Base-by-base conservation (phyloP, 345 rosid species). In the Populus davidiana region DNA sequence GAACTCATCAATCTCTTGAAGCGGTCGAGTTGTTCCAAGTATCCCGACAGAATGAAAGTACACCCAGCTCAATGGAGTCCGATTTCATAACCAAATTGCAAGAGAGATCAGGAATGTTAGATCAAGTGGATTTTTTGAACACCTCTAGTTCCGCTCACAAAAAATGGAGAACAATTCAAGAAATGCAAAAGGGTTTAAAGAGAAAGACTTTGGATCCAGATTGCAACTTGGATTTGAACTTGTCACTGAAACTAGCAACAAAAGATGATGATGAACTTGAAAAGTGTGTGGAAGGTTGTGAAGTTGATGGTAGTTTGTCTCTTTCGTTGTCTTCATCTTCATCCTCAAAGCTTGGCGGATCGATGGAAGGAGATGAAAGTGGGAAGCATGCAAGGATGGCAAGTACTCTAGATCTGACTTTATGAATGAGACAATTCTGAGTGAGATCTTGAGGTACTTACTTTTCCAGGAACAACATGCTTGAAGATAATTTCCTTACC, bases 331-430 rank as follows among this genome's bases (percentile, higher is more conserved):
- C 89, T 72, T 86, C 93, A 1, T 79, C 89, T 21, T 81, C 88
- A 31, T 82, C 85, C 49, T 81, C 91, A 43, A 90, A 85, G 86
- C 82, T 52, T 47, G 83, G 69, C 44, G 72, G 78, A 77, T 80
- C 79, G 83, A 80, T 79, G 80, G 81, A 80, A 75, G 77, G 66
- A 80, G 78, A 79, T 72, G 79, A 77, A 67, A 80, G 73, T 67
- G 74, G 83, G 65, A 84, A 83, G 85, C 70, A 44, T 50, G 77
- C 77, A 71, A 76, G 83, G 74, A 75, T 74, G 79, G 83, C 89
- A 77, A 91, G 93, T 92, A 86, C 90, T 81, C 92, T 87, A 76
- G 94, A 94, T 88, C 98, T 92, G 87, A 91, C 97, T 90, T 81
- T 92, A 72, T 91, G 97, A 92, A 91, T 87, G 85, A 59, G 88